Percentiles rank a stretch among this genome's conserved stretches.
Evolutionary conservation across 2,329 filamentous ascomycete species (phyloP).

Genomic region (Colletotrichum australisinense): DNA sequence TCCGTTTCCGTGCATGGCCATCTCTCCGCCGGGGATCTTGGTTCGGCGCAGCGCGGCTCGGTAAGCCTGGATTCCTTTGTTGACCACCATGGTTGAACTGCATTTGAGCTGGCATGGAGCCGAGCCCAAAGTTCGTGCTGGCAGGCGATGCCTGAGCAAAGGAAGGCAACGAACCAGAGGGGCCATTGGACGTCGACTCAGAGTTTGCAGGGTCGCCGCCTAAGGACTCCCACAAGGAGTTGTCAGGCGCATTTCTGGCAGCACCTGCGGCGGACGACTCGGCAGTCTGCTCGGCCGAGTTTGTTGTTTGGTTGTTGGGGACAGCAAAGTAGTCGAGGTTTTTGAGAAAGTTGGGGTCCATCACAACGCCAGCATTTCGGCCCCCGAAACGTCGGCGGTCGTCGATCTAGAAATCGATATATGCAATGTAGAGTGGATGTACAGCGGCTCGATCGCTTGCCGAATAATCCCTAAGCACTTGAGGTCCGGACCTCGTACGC

Average conservation of each 20-base stretch:
- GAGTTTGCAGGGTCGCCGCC: conserved; percentile 26
- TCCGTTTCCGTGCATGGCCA: conserved; percentile 60
- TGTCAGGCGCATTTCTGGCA: conserved; percentile 37
- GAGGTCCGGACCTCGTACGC: conserved; percentile 6
- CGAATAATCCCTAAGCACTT: not conserved
- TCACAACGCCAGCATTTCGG: conserved; percentile 45
- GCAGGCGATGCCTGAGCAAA: conserved; percentile 32
- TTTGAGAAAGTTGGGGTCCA: conserved; percentile 51
- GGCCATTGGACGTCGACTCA: conserved; percentile 32
- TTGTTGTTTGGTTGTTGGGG: conserved; percentile 51
- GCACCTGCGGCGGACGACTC: conserved; percentile 40
- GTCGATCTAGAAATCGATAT: conserved; percentile 34
- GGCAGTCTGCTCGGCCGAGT: conserved; percentile 46
- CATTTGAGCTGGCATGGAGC: conserved; percentile 25
- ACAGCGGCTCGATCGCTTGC: conserved; percentile 3
- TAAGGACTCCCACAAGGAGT: conserved; percentile 47
- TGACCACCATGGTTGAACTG: conserved; percentile 39
- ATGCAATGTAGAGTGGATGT: not conserved
- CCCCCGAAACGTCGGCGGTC: conserved; percentile 46
- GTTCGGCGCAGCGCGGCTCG: conserved; percentile 15
- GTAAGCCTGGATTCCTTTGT: conserved; percentile 22
- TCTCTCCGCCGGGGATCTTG: conserved; percentile 46
- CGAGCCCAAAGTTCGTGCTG: conserved; percentile 21
- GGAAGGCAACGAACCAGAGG: conserved; percentile 27
- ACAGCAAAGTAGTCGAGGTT: conserved; percentile 53